A percentile compares a stretch with the other conserved stretches of the same genome.
These are phyloP conservation scores for Schoenoplectus triqueter DNA, from an alignment of 202 grass and related monocot genomes.

Conservation along the genomic window DNA sequence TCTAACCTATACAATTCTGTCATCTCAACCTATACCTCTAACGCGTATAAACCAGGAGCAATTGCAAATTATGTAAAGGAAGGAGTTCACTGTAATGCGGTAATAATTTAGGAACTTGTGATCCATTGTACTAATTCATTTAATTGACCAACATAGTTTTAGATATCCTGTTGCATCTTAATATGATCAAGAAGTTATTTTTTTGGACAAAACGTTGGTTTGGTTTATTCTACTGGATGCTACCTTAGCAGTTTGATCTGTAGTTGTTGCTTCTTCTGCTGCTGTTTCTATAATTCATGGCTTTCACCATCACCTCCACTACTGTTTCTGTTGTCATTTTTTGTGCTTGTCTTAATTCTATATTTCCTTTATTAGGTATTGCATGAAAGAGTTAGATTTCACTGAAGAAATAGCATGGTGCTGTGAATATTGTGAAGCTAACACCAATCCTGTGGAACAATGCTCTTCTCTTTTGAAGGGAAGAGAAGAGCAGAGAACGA, in stretches of 20 bases:
- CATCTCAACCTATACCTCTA: no score
- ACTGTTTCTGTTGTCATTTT: not conserved
- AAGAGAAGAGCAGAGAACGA: not conserved
- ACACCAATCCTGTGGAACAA: not conserved
- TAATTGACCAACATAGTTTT: not conserved
- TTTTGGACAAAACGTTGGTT: not conserved
- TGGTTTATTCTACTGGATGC: not conserved
- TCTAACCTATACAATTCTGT: no score
- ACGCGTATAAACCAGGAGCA: no score
- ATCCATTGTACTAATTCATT: not conserved
- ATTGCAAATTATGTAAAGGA: no score
- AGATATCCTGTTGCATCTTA: not conserved
- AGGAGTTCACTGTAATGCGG: no score
- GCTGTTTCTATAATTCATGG: not conserved
- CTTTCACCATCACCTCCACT: not conserved
- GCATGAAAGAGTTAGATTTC: not conserved
- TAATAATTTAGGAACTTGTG: not conserved
- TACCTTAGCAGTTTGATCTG: not conserved
- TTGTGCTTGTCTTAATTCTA: not conserved
- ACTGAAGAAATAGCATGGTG: slow-evolving; percentile 19
- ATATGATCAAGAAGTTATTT: not conserved
- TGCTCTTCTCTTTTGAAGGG: not conserved
- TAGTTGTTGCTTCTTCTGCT: not conserved
- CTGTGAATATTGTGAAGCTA: slow-evolving; percentile 15
- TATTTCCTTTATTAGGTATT: slow-evolving; percentile 21